Conservation (phyloP, 192 early-diverging fungal genomes). For the Umbelopsis vinacea region DNA sequence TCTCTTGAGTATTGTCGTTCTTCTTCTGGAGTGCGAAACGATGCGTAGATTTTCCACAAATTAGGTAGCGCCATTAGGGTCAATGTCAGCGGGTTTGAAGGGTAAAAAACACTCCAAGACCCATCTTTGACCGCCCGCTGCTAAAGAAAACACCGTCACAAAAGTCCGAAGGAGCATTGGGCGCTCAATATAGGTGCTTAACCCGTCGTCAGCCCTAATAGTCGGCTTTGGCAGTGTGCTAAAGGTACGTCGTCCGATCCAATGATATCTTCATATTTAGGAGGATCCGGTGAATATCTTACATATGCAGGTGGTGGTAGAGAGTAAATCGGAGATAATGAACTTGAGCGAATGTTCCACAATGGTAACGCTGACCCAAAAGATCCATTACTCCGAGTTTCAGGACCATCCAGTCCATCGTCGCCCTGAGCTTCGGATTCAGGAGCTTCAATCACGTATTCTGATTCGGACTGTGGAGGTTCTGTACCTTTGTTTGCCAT, state of each 20-base stretch:
- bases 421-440: background rate
- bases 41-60: constrained; percentile 58
- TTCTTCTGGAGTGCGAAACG: constrained; percentile 62
- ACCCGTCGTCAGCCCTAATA: background rate
- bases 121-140: background rate
- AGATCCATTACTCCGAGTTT: constrained; percentile 11
- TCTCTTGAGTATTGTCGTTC: constrained; percentile 59
- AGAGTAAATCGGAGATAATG: constrained; percentile 16
- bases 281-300: constrained; percentile 19
- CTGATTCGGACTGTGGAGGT: background rate
- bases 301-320: constrained; percentile 22
- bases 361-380: constrained; percentile 15
- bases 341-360: constrained; percentile 16
- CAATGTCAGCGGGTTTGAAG: background rate
- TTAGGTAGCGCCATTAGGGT: constrained; percentile 56
- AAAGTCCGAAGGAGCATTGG: too few relatives aligned
- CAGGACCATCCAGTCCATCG: background rate
- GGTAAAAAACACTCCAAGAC: too few relatives aligned
- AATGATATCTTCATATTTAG: constrained; percentile 22
- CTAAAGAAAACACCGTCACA: constrained; percentile 1
- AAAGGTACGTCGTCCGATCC: constrained; percentile 24
- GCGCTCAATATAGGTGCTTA: too few relatives aligned
- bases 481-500: background rate
- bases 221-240: constrained; percentile 9
- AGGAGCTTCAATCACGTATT: background rate